Evolutionary conservation across 2,329 filamentous ascomycete species (phyloP).

Genomic region (Furcasterigmium furcatum): DNA sequence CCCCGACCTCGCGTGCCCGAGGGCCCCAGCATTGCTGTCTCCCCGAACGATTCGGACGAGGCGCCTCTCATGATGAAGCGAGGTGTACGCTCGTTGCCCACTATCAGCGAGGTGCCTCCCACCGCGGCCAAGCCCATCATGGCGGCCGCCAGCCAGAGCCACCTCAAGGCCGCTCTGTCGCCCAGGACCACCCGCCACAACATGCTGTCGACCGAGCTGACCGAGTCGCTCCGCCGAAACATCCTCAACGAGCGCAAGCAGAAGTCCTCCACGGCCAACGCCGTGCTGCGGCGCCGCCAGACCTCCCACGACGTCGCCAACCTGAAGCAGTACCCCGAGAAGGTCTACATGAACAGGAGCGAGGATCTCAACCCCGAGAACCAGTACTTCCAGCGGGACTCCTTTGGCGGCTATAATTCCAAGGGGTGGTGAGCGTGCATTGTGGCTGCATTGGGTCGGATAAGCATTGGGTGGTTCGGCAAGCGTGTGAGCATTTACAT

Average conservation of each 20-base stretch:
- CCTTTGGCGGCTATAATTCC: conserved; percentile 76
- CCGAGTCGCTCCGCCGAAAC: conserved; percentile 86
- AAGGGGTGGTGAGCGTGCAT: conserved; percentile 95
- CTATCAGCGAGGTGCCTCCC: conserved; percentile 62
- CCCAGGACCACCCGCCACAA: conserved; percentile 89
- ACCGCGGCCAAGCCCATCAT: conserved; percentile 68
- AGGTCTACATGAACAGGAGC: conserved; percentile 53
- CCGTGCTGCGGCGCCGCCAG: conserved; percentile 84
- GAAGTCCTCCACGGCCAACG: conserved; percentile 84
- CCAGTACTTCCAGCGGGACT: conserved; percentile 79
- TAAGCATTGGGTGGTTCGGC: too few relatives aligned
- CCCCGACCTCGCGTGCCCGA: conserved; percentile 51
- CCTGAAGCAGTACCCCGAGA: conserved; percentile 76
- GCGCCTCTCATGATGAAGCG: conserved; percentile 63
- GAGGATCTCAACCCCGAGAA: conserved; percentile 68
- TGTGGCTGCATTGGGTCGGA: too few relatives aligned
- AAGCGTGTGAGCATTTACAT: too few relatives aligned
- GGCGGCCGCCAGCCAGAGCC: conserved; percentile 56
- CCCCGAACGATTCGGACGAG: conserved; percentile 59
- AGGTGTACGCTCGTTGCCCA: conserved; percentile 43
- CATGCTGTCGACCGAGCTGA: conserved; percentile 94
- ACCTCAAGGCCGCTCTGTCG: conserved; percentile 75
- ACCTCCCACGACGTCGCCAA: conserved; percentile 90
- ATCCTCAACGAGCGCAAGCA: conserved; percentile 95
- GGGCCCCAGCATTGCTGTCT: conserved; percentile 39